Evolutionary conservation across 768 basidiomycete species (phyloP).

Genomic region (Cystobasidium ongulense): DNA sequence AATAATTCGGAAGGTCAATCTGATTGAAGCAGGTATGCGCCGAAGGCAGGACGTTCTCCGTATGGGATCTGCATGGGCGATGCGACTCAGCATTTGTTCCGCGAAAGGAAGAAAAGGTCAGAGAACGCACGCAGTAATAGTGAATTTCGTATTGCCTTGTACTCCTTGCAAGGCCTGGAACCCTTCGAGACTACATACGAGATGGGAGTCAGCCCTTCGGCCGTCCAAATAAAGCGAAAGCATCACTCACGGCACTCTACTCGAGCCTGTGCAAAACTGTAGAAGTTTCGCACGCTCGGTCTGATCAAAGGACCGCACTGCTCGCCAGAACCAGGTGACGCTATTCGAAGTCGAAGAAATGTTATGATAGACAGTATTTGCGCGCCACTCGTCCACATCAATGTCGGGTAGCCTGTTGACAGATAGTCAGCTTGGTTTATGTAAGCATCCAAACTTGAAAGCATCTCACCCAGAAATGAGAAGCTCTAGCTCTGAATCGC

Average conservation of each 20-base stretch:
- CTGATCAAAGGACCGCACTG: conserved; percentile 90
- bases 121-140: conserved; percentile 34
- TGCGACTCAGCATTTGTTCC: neutral
- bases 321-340: conserved; percentile 99
- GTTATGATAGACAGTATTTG: conserved; percentile 82
- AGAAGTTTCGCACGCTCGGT: conserved; percentile 94
- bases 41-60: conserved; percentile 17
- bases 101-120: neutral
- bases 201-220: conserved; percentile 45
- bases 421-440: neutral
- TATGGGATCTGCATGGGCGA: conserved; percentile 11
- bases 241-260: conserved; percentile 34
- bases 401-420: conserved; percentile 61
- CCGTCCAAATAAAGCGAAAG: neutral
- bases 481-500: conserved; percentile 86
- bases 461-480: conserved; percentile 74
- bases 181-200: conserved; percentile 62
- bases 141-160: conserved; percentile 39
- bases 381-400: conserved; percentile 94
- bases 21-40: conserved; percentile 44
- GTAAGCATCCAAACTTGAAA: neutral
- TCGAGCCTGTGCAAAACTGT: conserved; percentile 72
- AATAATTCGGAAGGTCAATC: conserved; percentile 76
- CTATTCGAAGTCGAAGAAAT: conserved; percentile 74
- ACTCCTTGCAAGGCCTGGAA: conserved; percentile 77